phyloP scores from a whole-genome alignment of 495 filamentous ascomycete genomes.

The Xylaria acuta region DNA sequence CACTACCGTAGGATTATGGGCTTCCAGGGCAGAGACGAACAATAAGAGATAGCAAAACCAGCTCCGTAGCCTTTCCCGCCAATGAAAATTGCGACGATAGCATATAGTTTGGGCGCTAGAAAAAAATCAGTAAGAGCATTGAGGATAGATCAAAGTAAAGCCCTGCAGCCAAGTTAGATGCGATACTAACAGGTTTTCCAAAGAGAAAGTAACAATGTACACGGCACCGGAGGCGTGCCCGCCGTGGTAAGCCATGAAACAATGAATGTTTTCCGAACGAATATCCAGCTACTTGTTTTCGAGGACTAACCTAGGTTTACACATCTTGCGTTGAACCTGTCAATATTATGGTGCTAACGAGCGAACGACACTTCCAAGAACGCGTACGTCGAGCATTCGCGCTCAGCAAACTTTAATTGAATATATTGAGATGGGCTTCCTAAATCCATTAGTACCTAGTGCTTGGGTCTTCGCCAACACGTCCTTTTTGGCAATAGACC shows the following conservation, averaged over 20 bases:
- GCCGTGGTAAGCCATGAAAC: not conserved
- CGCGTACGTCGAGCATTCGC: not conserved
- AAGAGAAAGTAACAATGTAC: not conserved
- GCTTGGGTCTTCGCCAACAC: no score
- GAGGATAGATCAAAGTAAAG: not conserved
- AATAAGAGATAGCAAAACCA: not conserved
- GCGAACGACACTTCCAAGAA: no score
- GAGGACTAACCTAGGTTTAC: not conserved
- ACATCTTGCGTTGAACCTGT: not conserved
- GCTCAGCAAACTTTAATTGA: no score
- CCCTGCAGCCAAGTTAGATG: not conserved
- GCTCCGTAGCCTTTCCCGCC: not conserved
- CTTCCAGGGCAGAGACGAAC: not conserved
- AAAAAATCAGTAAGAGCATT: not conserved
- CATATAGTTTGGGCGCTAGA: not conserved
- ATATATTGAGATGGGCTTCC: no score
- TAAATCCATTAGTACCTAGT: no score
- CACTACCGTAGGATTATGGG: not conserved
- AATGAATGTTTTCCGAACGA: not conserved
- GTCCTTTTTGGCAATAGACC: no score
- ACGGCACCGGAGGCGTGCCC: not conserved
- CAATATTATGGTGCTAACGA: not conserved
- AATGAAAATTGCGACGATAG: not conserved
- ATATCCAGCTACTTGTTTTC: not conserved
- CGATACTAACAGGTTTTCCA: not conserved